Conservation (phyloP, 164 flowering plant genomes). For the Hamamelis virginiana region DNA sequence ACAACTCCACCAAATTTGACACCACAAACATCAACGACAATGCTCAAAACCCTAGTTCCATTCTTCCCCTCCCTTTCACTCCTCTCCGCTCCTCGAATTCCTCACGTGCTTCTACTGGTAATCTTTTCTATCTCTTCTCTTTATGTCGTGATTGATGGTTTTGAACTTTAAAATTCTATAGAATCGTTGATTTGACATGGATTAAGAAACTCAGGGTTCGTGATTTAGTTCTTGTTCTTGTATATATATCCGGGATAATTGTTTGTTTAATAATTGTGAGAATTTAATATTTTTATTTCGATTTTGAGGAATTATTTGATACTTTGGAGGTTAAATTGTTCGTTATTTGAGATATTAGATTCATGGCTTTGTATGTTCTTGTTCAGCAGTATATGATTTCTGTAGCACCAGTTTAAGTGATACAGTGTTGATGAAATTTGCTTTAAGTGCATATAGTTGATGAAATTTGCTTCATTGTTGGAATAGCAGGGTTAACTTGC, state of each 20-base stretch:
- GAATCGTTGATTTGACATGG: neutral
- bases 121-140: neutral
- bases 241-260: no score
- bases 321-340: neutral
- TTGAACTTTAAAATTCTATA: no score
- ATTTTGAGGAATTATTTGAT: neutral
- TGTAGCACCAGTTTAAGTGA: neutral
- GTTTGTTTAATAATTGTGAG: no score
- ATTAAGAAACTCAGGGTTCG: neutral
- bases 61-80: slow-evolving; percentile 5
- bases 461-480: neutral
- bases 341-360: neutral
- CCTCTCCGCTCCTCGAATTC: slow-evolving; percentile 4
- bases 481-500: neutral
- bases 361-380: neutral
- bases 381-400: neutral
- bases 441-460: neutral
- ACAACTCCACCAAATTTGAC: slow-evolving; percentile 10
- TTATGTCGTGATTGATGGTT: neutral
- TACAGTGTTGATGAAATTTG: neutral
- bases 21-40: neutral
- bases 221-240: neutral
- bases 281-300: no score
- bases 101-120: slow-evolving; percentile 17
- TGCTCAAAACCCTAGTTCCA: slow-evolving; percentile 12